Base-by-base conservation (phyloP, 2,329 filamentous ascomycete genomes). In the Aureobasidium leucospermi region DNA sequence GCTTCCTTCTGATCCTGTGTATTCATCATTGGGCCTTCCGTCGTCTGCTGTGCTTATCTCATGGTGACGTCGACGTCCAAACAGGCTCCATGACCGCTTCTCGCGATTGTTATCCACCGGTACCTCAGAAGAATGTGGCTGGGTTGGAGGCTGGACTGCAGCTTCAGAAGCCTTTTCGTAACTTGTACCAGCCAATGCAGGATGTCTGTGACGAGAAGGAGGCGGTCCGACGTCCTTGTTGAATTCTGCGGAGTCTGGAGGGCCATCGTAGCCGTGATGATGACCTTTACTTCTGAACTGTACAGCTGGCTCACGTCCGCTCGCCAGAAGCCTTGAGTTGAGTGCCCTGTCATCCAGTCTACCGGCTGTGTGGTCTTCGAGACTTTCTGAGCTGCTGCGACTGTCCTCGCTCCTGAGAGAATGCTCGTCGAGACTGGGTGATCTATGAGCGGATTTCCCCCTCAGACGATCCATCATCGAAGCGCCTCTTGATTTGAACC, bases 1-100 rank as follows among this genome's bases (percentile, higher is more conserved):
- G 32, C 64, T 67, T 45, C 63, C 65, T 16, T 66, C 65, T 41
- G 61, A 64, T 34, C 61, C 61, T 32, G 62, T 60, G 11, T 63
- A 62, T 15, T 66, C 61, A n/a, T 61, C 49, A 19, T 60, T 32
- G 4, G 8, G 4, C 11, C 28, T 41, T 4, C 8, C n/a, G 7
- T 46, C 31, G 16, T 38, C 13, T n/a, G 29, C 13, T 46, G 9
- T 39, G 23, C 29, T 13, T 15, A 28, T 4, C 19, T 34, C 29
- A 29, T 43, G 29, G 23, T 56, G 57, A 10, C 29, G 38, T n/a
- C 39, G 28, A 39, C 45, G 47, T 34, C 39, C 36, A n/a, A 58
- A 58, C 9, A 38, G 34, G 3, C 46, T 51, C 46, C 57, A 51
- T 6, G 41, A 45, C 16, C 52, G 52, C 16, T 43, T 58, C 34